phyloP scores from a whole-genome alignment of 176 grass and related monocot species.

The Aegilops sharonensis region DNA sequence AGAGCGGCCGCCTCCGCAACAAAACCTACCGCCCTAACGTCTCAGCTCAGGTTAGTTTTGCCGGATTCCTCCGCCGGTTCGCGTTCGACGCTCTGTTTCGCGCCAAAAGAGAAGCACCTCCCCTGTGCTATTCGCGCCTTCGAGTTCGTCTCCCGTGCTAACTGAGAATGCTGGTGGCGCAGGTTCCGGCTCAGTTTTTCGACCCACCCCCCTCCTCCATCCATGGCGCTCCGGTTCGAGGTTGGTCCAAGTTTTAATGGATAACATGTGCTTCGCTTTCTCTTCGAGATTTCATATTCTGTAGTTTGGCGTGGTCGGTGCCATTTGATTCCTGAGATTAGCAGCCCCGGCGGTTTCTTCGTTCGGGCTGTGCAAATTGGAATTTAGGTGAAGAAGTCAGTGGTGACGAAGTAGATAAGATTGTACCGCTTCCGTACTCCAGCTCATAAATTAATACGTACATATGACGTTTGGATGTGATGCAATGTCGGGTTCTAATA shows the following conservation, averaged over 20 bases:
- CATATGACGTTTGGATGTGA: neutral
- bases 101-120: conserved; percentile 21
- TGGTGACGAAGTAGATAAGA: conserved; percentile 29
- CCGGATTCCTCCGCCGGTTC: neutral
- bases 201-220: neutral
- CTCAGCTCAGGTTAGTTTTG: neutral
- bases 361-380: neutral
- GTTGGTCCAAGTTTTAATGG: conserved; percentile 25
- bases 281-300: neutral
- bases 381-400: neutral
- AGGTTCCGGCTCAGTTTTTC: conserved; percentile 2
- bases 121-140: neutral
- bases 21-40: neutral
- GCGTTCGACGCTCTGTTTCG: neutral
- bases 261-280: neutral
- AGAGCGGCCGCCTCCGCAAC: neutral
- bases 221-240: conserved; percentile 79
- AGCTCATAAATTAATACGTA: neutral
- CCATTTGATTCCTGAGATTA: neutral
- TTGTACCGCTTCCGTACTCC: neutral
- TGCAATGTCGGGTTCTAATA: neutral
- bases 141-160: neutral
- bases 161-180: neutral
- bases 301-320: neutral
- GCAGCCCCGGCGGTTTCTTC: neutral